These are phyloP conservation scores for Circinella umbellata DNA, from an alignment of 371 early-diverging fungal species.

Conservation along the genomic window DNA sequence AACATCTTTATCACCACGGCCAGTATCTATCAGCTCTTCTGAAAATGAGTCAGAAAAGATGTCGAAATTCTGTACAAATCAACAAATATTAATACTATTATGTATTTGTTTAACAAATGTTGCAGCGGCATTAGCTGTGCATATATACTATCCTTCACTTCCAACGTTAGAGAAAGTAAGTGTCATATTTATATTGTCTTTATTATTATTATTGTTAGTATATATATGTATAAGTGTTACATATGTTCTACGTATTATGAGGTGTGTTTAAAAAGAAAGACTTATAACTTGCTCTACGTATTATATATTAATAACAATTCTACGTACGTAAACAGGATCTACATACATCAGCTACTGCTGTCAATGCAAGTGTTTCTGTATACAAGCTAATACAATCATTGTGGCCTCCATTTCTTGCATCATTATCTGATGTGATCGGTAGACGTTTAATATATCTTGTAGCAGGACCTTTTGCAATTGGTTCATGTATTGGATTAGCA, in stretches of 20 bases:
- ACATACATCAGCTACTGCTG: neutral
- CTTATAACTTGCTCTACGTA: no score
- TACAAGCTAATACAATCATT: neutral
- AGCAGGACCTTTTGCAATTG: neutral
- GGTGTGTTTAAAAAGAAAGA: no score
- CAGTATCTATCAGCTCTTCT: no score
- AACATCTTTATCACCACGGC: no score
- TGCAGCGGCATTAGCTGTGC: neutral
- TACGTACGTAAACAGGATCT: neutral
- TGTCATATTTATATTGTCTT: neutral
- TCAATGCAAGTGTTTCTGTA: conserved; percentile 1
- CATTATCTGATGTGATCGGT: neutral
- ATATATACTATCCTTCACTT: neutral
- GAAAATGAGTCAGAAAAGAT: no score
- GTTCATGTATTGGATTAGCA: neutral
- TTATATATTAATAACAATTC: neutral
- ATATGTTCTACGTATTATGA: no score
- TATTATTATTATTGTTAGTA: neutral
- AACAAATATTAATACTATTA: neutral
- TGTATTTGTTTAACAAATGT: neutral
- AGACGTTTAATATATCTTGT: neutral
- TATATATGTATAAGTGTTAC: no score
- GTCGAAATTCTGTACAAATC: neutral
- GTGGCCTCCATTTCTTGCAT: neutral
- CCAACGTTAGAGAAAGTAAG: neutral